Conservation (phyloP, 345 rosid genomes). For the Citrus unshiu region DNA sequence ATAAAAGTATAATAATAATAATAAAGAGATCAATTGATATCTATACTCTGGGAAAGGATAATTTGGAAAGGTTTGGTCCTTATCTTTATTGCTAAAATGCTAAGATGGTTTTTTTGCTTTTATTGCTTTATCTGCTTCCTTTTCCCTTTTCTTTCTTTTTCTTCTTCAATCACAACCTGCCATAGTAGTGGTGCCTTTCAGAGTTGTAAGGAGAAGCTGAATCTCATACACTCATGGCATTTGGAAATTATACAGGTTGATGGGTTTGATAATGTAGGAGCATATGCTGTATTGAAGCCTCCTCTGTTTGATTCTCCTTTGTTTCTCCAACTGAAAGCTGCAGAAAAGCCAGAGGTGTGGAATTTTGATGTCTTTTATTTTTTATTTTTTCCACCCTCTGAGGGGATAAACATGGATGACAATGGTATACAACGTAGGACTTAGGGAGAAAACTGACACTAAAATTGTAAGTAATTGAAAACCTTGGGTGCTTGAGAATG, state of each 20-base stretch:
- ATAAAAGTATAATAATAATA: neutral
- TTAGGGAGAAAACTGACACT: neutral
- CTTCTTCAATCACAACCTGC: too few species aligned
- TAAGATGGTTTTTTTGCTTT: neutral
- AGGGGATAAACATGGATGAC: neutral
- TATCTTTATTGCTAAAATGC: neutral
- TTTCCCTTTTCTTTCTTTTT: too few species aligned
- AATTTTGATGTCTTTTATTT: neutral
- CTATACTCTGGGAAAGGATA: neutral
- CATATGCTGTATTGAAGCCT: slow-evolving; percentile 43
- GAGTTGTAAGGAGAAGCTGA: neutral
- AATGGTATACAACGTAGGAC: neutral
- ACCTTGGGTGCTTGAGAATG: neutral
- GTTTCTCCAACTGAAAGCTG: slow-evolving; percentile 35
- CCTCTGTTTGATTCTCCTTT: slow-evolving; percentile 31
- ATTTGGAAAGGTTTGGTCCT: neutral
- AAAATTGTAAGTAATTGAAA: neutral
- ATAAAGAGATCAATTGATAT: neutral
- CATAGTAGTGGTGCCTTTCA: too few species aligned
- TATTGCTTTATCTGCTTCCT: neutral
- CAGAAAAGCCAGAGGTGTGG: slow-evolving; percentile 27
- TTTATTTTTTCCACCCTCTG: neutral
- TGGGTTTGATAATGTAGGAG: slow-evolving; percentile 33
- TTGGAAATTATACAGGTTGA: slow-evolving; percentile 23
- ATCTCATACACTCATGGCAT: neutral